Evolutionary conservation across 148 eudicot species (phyloP).

Genomic region (Bassia scoparia): DNA sequence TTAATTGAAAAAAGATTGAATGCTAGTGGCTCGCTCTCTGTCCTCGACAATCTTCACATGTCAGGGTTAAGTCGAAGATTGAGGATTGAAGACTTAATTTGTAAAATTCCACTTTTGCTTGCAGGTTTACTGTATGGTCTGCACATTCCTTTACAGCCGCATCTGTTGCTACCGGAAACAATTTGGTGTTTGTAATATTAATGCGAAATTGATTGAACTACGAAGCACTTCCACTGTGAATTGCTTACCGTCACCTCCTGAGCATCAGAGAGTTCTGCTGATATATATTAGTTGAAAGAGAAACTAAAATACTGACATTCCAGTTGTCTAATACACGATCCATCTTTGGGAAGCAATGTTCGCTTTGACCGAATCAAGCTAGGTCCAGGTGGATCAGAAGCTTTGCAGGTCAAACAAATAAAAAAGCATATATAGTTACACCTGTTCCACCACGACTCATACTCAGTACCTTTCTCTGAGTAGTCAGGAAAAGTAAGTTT

Average conservation of each 20-base stretch:
- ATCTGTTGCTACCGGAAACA: constrained; percentile 98
- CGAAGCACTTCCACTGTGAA: constrained; percentile 92
- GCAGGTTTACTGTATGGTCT: constrained; percentile 97
- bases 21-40: constrained; percentile 58
- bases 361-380: constrained; percentile 58
- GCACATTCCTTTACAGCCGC: constrained; percentile 97
- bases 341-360: constrained; percentile 86
- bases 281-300: constrained; percentile 81
- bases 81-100: not conserved
- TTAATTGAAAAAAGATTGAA: constrained; percentile 65
- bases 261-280: constrained; percentile 84
- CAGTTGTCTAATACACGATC: constrained; percentile 73
- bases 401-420: constrained; percentile 79
- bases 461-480: constrained; percentile 85
- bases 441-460: constrained; percentile 97
- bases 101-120: constrained; percentile 18
- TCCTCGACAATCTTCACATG: constrained; percentile 54
- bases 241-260: constrained; percentile 81
- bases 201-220: constrained; percentile 92
- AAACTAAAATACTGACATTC: constrained; percentile 75
- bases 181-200: constrained; percentile 78
- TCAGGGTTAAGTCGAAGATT: constrained; percentile 45
- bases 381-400: constrained; percentile 80
- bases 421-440: constrained; percentile 85
- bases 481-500: constrained; percentile 94